Evolutionary conservation across 2,329 filamentous ascomycete species (phyloP).

Genomic region (Paraphoma sp.): DNA sequence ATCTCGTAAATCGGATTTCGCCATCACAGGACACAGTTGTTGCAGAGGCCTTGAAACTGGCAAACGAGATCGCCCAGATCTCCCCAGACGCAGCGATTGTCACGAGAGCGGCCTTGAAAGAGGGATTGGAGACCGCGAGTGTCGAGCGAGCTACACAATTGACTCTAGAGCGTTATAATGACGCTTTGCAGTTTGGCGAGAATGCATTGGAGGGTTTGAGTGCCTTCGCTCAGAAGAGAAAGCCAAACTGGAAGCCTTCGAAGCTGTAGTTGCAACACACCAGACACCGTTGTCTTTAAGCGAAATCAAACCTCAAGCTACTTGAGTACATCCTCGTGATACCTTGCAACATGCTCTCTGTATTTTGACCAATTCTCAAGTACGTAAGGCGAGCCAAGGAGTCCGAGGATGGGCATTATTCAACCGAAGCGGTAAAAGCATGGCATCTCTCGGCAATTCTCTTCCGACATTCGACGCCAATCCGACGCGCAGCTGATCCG

Average conservation of each 20-base stretch:
- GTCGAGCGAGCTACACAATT: slow-evolving; percentile 51
- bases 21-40: slow-evolving; percentile 43
- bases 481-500: neutral
- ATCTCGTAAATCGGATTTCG: slow-evolving; percentile 51
- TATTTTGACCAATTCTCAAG: neutral
- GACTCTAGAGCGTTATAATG: slow-evolving; percentile 52
- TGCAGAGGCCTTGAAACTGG: slow-evolving; percentile 45
- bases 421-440: slow-evolving; percentile 2
- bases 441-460: slow-evolving; percentile 21
- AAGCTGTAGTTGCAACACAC: slow-evolving; percentile 49
- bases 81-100: slow-evolving; percentile 48
- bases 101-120: slow-evolving; percentile 42
- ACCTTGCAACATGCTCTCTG: neutral
- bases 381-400: neutral
- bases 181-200: slow-evolving; percentile 51
- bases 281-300: too few species aligned
- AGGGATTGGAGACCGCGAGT: slow-evolving; percentile 43
- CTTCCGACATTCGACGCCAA: neutral
- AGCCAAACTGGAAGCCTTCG: slow-evolving; percentile 57
- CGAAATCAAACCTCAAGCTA: neutral
- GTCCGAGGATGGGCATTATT: neutral
- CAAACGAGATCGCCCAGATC: slow-evolving; percentile 43
- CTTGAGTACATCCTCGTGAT: neutral
- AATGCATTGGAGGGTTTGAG: slow-evolving; percentile 59
- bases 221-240: slow-evolving; percentile 60